Conservation (phyloP, 108 stramenopile species). For the Cyclotella atomus region DNA sequence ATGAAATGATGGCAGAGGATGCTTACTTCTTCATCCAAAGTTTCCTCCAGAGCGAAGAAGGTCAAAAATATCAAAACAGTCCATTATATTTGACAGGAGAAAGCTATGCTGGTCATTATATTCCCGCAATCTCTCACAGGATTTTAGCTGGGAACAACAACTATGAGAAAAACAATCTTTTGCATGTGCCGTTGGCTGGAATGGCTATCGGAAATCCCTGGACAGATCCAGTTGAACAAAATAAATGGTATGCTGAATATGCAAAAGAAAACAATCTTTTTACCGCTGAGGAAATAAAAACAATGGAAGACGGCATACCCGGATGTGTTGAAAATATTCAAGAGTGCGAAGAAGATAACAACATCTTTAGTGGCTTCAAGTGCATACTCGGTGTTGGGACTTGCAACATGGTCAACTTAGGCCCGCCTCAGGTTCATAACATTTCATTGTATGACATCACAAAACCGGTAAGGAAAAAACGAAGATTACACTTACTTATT, state of each 20-base stretch:
- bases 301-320: not conserved
- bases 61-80: constrained; percentile 74
- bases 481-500: not conserved
- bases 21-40: constrained; percentile 94
- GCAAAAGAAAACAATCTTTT: constrained; percentile 90
- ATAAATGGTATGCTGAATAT: constrained; percentile 92
- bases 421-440: not conserved
- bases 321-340: too few relatives aligned
- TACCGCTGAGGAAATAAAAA: constrained; percentile 40
- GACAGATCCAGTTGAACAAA: constrained; percentile 91
- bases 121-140: constrained; percentile 85
- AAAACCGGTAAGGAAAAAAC: constrained; percentile 34
- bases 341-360: constrained; percentile 61
- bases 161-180: constrained; percentile 49
- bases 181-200: constrained; percentile 81
- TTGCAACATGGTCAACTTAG: constrained; percentile 57
- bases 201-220: constrained; percentile 96
- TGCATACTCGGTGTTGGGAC: constrained; percentile 81
- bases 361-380: constrained; percentile 72
- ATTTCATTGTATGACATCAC: constrained; percentile 92
- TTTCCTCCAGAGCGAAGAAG: constrained; percentile 86
- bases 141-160: constrained; percentile 75
- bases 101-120: constrained; percentile 97
- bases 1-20: constrained; percentile 94
- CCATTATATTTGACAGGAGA: constrained; percentile 87